Evolutionary conservation across 83 land plant genomes (phyloP).

Genomic region (Diphasiastrum complanatum): DNA sequence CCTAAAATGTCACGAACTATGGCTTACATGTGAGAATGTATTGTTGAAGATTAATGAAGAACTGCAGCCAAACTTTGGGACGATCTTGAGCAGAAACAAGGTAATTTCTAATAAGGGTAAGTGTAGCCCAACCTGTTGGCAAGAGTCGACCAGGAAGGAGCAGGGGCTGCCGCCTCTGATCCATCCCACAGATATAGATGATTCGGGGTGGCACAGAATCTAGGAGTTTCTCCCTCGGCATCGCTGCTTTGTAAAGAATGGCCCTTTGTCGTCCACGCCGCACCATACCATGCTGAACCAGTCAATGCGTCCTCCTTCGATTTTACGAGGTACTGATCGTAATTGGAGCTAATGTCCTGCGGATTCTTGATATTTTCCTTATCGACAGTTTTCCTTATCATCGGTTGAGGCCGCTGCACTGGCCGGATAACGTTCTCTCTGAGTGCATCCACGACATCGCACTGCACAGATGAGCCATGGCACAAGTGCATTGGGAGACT

Average conservation of each 20-base stretch:
- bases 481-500: slow-evolving; percentile 34
- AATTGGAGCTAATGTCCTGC: neutral
- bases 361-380: slow-evolving; percentile 2
- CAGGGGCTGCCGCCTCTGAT: slow-evolving; percentile 13
- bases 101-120: neutral
- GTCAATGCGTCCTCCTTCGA: neutral
- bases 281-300: neutral
- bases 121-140: slow-evolving; percentile 15
- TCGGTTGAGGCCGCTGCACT: neutral
- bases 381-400: slow-evolving; percentile 17
- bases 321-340: neutral
- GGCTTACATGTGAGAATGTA: neutral
- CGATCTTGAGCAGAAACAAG: neutral
- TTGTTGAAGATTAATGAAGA: neutral
- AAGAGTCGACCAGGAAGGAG: slow-evolving; percentile 21
- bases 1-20: neutral
- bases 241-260: neutral
- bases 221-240: slow-evolving; percentile 4
- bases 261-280: neutral
- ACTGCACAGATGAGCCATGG: slow-evolving; percentile 16
- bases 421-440: slow-evolving; percentile 11
- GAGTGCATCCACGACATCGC: slow-evolving; percentile 9
- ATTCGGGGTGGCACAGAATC: slow-evolving; percentile 24
- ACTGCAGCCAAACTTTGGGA: neutral
- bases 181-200: slow-evolving; percentile 45